Percentiles rank a stretch among this genome's conserved stretches.
Evolutionary conservation across 2,329 filamentous ascomycete species (phyloP).

Genomic region (Monilinia fructicola): DNA sequence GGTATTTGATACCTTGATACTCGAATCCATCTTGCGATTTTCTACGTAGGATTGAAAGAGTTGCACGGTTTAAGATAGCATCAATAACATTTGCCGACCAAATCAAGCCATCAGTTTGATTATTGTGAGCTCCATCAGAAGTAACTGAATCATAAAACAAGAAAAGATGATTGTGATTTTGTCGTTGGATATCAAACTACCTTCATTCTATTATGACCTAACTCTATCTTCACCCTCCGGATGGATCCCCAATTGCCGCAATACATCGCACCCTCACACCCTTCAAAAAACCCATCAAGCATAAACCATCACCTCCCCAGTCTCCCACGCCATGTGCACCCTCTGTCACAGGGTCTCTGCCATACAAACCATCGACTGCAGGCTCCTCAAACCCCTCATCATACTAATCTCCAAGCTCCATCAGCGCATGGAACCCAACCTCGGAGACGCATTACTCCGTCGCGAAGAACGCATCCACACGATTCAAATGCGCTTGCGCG

Average conservation of each 20-base stretch:
- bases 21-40: not conserved
- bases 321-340: not conserved
- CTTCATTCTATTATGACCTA: not conserved
- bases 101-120: not conserved
- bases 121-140: not conserved
- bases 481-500: not conserved
- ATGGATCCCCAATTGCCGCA: no score
- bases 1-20: not conserved
- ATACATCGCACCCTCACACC: not conserved
- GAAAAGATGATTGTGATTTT: not conserved
- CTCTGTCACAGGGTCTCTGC: not conserved
- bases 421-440: not conserved
- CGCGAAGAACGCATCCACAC: conserved; percentile 1
- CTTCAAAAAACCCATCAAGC: no score
- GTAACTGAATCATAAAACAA: not conserved
- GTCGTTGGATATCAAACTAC: not conserved
- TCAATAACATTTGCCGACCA: not conserved
- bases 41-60: no score
- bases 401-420: not conserved
- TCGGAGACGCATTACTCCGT: not conserved
- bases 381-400: not conserved
- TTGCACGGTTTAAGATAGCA: not conserved
- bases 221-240: not conserved
- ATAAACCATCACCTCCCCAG: not conserved
- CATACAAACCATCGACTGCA: not conserved